Percentiles rank a stretch among this genome's conserved stretches.
Conservation (phyloP, 1,139 yeast species). For the Casaregolazyma suthepensis region DNA sequence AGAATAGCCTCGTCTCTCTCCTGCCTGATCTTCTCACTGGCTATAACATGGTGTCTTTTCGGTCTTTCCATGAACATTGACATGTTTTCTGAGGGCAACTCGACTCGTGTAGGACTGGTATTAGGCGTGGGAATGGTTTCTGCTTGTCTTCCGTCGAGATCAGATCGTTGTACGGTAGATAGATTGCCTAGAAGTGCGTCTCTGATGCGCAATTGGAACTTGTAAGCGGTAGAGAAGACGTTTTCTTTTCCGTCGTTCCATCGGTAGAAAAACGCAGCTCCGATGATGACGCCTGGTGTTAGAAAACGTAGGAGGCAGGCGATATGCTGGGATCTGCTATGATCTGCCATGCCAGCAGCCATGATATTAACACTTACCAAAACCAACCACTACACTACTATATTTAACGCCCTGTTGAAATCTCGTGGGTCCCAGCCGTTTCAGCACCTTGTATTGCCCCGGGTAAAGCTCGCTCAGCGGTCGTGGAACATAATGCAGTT, state of each 20-base stretch:
- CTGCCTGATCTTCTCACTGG: slow-evolving; percentile 67
- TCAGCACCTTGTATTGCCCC: slow-evolving; percentile 69
- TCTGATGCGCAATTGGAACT: slow-evolving; percentile 52
- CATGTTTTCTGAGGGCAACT: slow-evolving; percentile 9
- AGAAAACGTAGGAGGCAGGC: too few relatives aligned
- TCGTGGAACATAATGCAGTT: slow-evolving; percentile 70
- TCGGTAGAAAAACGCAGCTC: slow-evolving; percentile 61
- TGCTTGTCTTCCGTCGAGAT: slow-evolving; percentile 42
- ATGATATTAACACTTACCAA: slow-evolving; percentile 15
- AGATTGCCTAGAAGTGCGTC: slow-evolving; percentile 48
- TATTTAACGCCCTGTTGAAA: slow-evolving; percentile 43
- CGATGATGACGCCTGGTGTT: slow-evolving; percentile 28
- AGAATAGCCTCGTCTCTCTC: slow-evolving; percentile 62
- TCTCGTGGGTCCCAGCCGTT: slow-evolving; percentile 50
- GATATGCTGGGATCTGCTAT: too few relatives aligned
- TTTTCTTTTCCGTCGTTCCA: slow-evolving; percentile 86
- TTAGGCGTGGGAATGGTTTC: slow-evolving; percentile 14
- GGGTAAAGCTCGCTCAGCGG: slow-evolving; percentile 71
- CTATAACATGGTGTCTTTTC: slow-evolving; percentile 63
- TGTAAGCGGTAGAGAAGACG: slow-evolving; percentile 61
- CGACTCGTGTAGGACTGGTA: slow-evolving; percentile 11
- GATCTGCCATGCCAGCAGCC: too few relatives aligned
- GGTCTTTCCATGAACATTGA: slow-evolving; percentile 53
- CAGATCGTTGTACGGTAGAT: slow-evolving; percentile 55
- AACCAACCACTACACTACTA: slow-evolving; percentile 23